Evolutionary conservation across 1,139 yeast species (phyloP).

Genomic region (Eremothecium sinecaudum): DNA sequence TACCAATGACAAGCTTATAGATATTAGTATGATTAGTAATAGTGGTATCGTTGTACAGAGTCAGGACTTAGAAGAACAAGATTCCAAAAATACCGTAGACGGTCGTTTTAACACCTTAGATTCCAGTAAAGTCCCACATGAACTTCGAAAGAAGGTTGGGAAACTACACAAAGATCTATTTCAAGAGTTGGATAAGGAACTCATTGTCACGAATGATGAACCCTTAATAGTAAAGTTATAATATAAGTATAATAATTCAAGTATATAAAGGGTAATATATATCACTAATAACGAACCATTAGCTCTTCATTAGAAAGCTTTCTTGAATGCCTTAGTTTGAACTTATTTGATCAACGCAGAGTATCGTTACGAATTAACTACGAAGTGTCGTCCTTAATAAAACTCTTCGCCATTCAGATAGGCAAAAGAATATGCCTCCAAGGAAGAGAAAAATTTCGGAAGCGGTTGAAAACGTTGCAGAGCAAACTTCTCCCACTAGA

Average conservation of each 20-base stretch:
- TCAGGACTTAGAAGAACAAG: constrained; percentile 15
- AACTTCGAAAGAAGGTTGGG: not conserved
- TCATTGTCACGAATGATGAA: not conserved
- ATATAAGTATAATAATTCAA: too few relatives aligned
- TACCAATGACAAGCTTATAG: constrained; percentile 33
- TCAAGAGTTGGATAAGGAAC: constrained; percentile 1
- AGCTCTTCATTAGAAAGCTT: too few relatives aligned
- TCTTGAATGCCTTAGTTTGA: too few relatives aligned
- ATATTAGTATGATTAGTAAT: constrained; percentile 30
- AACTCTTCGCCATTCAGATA: too few relatives aligned
- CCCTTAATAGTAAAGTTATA: constrained; percentile 3
- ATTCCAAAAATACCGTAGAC: not conserved
- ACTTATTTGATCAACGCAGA: too few relatives aligned
- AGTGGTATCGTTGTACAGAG: constrained; percentile 29
- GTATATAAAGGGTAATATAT: too few relatives aligned
- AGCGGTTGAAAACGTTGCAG: constrained; percentile 14
- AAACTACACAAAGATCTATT: constrained; percentile 3
- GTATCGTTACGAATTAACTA: too few relatives aligned
- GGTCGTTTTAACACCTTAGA: constrained; percentile 9
- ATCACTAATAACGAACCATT: too few relatives aligned
- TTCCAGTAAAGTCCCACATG: constrained; percentile 6
- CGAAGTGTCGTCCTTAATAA: too few relatives aligned
- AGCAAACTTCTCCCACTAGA: constrained; percentile 7
- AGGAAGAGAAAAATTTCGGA: constrained; percentile 19
- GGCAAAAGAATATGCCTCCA: constrained; percentile 21